phyloP scores from a whole-genome alignment of 192 early-diverging fungal genomes.

The Ambispora gerdemannii region DNA sequence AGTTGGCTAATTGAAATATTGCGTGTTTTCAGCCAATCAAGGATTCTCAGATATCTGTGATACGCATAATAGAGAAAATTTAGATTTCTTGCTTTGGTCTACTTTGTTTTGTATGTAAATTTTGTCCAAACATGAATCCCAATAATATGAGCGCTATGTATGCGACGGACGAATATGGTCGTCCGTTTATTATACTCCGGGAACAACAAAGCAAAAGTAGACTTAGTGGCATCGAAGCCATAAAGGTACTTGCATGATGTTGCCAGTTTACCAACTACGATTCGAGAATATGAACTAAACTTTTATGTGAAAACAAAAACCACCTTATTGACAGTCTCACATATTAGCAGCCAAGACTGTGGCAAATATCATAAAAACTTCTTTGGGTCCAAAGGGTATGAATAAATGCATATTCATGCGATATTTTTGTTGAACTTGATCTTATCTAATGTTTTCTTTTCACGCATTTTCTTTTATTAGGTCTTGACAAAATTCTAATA shows the following conservation, averaged over 20 bases:
- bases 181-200: conserved; percentile 97
- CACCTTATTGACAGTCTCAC: conserved; percentile 67
- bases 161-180: conserved; percentile 94
- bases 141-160: conserved; percentile 74
- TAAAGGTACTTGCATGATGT: conserved; percentile 71
- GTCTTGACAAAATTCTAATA: conserved; percentile 99
- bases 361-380: conserved; percentile 96
- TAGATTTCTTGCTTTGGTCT: too few relatives aligned
- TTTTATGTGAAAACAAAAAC: not conserved
- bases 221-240: conserved; percentile 88
- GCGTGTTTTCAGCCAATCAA: too few relatives aligned
- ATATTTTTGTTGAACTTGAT: not conserved
- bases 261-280: not conserved
- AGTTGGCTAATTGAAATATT: too few relatives aligned
- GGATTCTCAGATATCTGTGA: too few relatives aligned
- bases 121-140: conserved; percentile 6
- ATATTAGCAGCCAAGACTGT: conserved; percentile 98
- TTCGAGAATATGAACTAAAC: not conserved
- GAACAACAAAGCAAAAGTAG: conserved; percentile 93
- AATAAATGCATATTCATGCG: too few relatives aligned
- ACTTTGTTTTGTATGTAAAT: too few relatives aligned
- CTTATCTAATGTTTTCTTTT: not conserved
- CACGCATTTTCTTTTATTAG: conserved; percentile 37
- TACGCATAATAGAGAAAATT: too few relatives aligned
- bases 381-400: conserved; percentile 92